Percentiles rank a stretch among this genome's conserved stretches.
These are phyloP conservation scores for Suillus paluster DNA, from an alignment of 768 basidiomycete genomes.

Conservation along the genomic window DNA sequence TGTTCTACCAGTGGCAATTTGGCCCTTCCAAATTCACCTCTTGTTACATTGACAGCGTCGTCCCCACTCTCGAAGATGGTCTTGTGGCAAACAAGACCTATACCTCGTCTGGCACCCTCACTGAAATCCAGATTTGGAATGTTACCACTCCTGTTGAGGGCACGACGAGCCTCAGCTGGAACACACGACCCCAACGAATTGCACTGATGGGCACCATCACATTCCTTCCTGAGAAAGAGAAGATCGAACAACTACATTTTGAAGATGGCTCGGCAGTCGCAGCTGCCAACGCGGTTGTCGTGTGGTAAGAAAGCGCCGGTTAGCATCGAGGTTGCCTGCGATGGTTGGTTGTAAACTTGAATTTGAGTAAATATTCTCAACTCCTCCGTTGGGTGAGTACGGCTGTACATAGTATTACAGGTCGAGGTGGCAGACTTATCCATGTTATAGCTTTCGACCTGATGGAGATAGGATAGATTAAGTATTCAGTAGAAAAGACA, in stretches of 20 bases:
- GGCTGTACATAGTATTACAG: not conserved
- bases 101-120: constrained; percentile 16
- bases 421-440: not conserved
- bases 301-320: constrained; percentile 15
- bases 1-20: constrained; percentile 30
- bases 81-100: constrained; percentile 19
- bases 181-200: constrained; percentile 18
- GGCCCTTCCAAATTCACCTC: constrained; percentile 16
- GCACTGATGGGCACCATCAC: constrained; percentile 23
- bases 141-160: constrained; percentile 13
- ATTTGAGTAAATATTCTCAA: constrained; percentile 23
- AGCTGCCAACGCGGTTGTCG: constrained; percentile 13
- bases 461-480: constrained; percentile 2
- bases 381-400: constrained; percentile 23
- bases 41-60: constrained; percentile 22
- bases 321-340: constrained; percentile 21
- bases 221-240: constrained; percentile 9
- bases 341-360: constrained; percentile 15
- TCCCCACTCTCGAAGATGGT: constrained; percentile 16
- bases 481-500: no score
- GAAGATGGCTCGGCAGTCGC: constrained; percentile 15
- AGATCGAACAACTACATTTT: constrained; percentile 5
- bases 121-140: constrained; percentile 25
- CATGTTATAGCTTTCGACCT: not conserved
- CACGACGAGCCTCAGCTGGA: constrained; percentile 18